These are phyloP conservation scores for Aquanectria penicillioides DNA, from an alignment of 2,329 filamentous ascomycete species.

Conservation along the genomic window DNA sequence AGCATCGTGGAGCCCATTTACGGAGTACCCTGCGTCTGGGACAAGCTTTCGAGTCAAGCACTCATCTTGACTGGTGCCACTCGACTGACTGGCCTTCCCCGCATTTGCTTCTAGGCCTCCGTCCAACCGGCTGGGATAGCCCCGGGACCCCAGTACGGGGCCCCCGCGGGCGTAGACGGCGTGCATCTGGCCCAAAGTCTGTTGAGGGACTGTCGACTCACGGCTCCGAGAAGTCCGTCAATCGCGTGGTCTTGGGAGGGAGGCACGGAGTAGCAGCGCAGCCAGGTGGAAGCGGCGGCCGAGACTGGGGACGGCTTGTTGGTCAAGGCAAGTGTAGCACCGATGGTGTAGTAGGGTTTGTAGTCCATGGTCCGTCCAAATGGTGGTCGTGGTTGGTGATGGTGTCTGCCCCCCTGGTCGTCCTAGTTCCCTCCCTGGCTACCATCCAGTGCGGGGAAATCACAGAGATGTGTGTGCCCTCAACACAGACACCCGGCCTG, in stretches of 20 bases:
- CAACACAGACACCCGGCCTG: slow-evolving; percentile 4
- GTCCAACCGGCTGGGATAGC: slow-evolving; percentile 38
- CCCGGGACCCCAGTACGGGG: slow-evolving; percentile 30
- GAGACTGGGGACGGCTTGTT: slow-evolving; percentile 20
- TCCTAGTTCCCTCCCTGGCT: not conserved
- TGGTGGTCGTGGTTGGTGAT: not conserved
- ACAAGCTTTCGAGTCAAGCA: slow-evolving; percentile 31
- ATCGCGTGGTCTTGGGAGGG: slow-evolving; percentile 28
- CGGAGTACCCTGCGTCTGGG: slow-evolving; percentile 9
- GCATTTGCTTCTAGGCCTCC: slow-evolving; percentile 37
- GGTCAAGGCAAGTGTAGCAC: slow-evolving; percentile 15
- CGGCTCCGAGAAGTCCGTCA: slow-evolving; percentile 36
- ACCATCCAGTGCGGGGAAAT: slow-evolving; percentile 27
- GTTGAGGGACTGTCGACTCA: slow-evolving; percentile 21
- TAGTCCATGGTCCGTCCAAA: not conserved
- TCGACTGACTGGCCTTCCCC: slow-evolving; percentile 34
- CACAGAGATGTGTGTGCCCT: slow-evolving; percentile 7
- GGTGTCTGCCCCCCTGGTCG: slow-evolving; percentile 11
- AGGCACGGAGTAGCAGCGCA: slow-evolving; percentile 1
- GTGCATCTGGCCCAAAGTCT: slow-evolving; percentile 22
- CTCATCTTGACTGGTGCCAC: slow-evolving; percentile 16
- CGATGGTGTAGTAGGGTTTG: slow-evolving; percentile 1
- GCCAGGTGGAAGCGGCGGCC: slow-evolving; percentile 19
- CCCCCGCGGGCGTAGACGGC: slow-evolving; percentile 26
- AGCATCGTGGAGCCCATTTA: too few species aligned